Evolutionary conservation across 2,329 filamentous ascomycete genomes (phyloP).

Genomic region (Orbilia quercus): DNA sequence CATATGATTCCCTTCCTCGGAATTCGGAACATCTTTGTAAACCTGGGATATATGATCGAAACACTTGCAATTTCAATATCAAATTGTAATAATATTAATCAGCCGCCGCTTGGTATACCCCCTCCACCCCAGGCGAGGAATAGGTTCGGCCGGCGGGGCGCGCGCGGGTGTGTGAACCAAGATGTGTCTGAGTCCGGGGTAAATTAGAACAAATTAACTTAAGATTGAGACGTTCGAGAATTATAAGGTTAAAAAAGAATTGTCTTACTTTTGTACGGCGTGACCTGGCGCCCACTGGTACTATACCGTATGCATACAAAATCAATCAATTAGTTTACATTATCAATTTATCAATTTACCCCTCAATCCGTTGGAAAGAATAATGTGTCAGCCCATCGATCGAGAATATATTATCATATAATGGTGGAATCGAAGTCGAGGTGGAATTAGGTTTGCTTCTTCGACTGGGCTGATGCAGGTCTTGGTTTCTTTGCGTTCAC

Average conservation of each 20-base stretch:
- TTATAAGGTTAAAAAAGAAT: background rate
- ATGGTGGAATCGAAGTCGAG: too few relatives aligned
- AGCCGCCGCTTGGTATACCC: constrained; percentile 38
- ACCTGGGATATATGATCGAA: background rate
- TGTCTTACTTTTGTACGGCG: too few relatives aligned
- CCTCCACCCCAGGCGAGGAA: constrained; percentile 38
- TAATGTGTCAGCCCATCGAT: constrained; percentile 45
- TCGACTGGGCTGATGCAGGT: constrained; percentile 51
- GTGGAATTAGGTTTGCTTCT: too few relatives aligned
- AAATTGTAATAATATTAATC: constrained; percentile 7
- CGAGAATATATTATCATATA: constrained; percentile 12
- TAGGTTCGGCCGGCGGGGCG: constrained; percentile 4
- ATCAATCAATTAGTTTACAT: constrained; percentile 1
- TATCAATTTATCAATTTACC: constrained; percentile 2
- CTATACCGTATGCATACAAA: too few relatives aligned
- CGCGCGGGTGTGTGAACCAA: too few relatives aligned
- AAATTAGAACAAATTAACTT: too few relatives aligned
- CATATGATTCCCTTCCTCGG: background rate
- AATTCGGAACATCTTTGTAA: background rate
- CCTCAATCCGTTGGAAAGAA: constrained; percentile 13
- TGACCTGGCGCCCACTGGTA: too few relatives aligned
- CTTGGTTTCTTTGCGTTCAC: constrained; percentile 20
- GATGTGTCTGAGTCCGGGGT: constrained; percentile 18
- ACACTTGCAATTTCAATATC: background rate
- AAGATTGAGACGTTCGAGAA: too few relatives aligned